phyloP scores from a whole-genome alignment of 352 stramenopile species.

The Globisporangium irregulare region DNA sequence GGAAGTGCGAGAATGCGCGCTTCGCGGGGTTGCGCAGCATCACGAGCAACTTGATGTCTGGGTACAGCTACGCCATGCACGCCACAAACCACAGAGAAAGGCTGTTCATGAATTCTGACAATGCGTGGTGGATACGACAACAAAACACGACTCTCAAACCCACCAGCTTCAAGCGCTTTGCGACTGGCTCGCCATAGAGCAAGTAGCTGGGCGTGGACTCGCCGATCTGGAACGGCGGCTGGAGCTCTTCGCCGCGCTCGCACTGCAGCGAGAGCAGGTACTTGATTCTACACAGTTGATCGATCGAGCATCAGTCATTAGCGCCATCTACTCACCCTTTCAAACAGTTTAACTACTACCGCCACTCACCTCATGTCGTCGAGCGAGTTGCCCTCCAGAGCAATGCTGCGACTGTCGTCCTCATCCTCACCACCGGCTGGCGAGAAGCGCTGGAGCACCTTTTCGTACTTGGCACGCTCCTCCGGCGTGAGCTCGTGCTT shows the following conservation, averaged over 20 bases:
- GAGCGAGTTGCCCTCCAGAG: slow-evolving; percentile 28
- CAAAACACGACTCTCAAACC: slow-evolving; percentile 47
- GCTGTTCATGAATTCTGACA: no score
- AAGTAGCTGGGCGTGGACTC: slow-evolving; percentile 86
- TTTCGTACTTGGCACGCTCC: slow-evolving; percentile 24
- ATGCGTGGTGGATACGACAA: slow-evolving; percentile 30
- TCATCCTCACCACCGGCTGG: not conserved
- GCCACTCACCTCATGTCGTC: slow-evolving; percentile 40
- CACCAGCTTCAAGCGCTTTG: slow-evolving; percentile 36
- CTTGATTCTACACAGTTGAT: slow-evolving; percentile 35
- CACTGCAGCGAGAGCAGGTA: slow-evolving; percentile 52
- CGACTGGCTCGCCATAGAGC: slow-evolving; percentile 52
- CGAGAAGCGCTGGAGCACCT: slow-evolving; percentile 25
- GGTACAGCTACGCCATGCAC: slow-evolving; percentile 26
- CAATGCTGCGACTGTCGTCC: slow-evolving; percentile 1
- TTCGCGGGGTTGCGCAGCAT: slow-evolving; percentile 93
- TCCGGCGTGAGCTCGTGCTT: slow-evolving; percentile 25
- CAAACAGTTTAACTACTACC: not conserved
- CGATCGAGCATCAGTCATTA: slow-evolving; percentile 4
- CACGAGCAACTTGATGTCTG: slow-evolving; percentile 81
- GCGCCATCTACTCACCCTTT: not conserved
- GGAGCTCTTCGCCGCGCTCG: slow-evolving; percentile 21
- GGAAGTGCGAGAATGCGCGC: slow-evolving; percentile 89
- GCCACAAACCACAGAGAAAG: no score
- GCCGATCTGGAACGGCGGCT: slow-evolving; percentile 80